phyloP scores from a whole-genome alignment of 2,329 filamentous ascomycete genomes.

The Trichoderma sp. region DNA sequence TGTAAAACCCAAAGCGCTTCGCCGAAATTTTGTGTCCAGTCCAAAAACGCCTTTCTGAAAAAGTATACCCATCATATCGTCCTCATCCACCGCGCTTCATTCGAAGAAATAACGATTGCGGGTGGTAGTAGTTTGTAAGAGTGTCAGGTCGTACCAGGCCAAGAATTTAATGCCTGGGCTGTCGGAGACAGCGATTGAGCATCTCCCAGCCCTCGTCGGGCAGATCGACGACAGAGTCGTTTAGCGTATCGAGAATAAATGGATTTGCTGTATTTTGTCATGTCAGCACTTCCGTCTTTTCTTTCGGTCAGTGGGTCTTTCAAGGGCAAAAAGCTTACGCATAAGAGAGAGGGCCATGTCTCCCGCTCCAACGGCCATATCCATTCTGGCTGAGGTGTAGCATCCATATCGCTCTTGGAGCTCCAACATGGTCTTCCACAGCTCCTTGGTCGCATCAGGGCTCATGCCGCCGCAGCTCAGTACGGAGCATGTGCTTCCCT shows the following conservation, averaged over 20 bases:
- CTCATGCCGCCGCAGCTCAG: conserved; percentile 35
- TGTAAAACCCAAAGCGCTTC: neutral
- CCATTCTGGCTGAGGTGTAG: conserved; percentile 50
- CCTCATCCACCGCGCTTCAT: neutral
- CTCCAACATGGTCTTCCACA: conserved; percentile 51
- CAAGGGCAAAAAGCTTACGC: conserved; percentile 38
- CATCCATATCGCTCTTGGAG: conserved; percentile 48
- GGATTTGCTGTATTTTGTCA: conserved; percentile 33
- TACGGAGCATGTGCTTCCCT: conserved; percentile 32
- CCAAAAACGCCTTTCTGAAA: conserved; percentile 8
- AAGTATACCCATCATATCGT: neutral
- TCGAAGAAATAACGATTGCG: neutral
- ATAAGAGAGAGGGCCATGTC: conserved; percentile 41
- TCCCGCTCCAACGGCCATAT: conserved; percentile 44
- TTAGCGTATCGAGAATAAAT: conserved; percentile 43
- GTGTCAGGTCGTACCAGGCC: neutral
- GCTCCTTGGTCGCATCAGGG: conserved; percentile 39
- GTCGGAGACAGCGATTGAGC: conserved; percentile 33
- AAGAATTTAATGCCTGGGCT: neutral
- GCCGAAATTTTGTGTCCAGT: neutral
- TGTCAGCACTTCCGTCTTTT: neutral
- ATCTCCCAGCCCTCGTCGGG: conserved; percentile 38
- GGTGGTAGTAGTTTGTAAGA: neutral
- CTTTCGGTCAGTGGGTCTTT: neutral
- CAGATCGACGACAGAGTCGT: conserved; percentile 38